Evolutionary conservation across 139 green algal species (phyloP).

Genomic region (Coccomyxa sp.): DNA sequence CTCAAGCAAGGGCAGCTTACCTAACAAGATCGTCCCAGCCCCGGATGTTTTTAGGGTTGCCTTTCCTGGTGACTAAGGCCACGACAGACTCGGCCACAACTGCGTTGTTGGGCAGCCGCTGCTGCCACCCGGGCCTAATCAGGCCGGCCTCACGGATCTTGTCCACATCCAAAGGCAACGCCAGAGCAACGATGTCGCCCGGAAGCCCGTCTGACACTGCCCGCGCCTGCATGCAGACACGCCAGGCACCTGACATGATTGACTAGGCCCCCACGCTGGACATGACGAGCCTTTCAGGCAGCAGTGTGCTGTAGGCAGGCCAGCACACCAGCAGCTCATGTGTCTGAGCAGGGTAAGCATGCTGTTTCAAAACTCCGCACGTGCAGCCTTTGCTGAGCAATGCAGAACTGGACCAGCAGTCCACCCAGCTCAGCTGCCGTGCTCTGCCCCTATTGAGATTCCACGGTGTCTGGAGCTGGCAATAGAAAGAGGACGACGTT

Average conservation of each 20-base stretch:
- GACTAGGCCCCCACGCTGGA: too few species aligned
- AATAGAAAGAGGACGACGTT: too few species aligned
- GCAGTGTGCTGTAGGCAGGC: too few species aligned
- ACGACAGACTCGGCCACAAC: slow-evolving; percentile 50
- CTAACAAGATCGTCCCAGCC: slow-evolving; percentile 72
- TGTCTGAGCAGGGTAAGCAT: neutral
- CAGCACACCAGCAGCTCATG: neutral
- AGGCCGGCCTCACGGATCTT: slow-evolving; percentile 70
- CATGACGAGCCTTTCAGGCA: too few species aligned
- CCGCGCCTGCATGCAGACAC: slow-evolving; percentile 51
- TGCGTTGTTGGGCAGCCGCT: slow-evolving; percentile 43
- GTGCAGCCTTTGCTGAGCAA: too few species aligned
- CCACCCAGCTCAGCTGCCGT: too few species aligned
- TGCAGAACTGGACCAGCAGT: too few species aligned
- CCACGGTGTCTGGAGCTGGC: too few species aligned
- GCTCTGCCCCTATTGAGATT: too few species aligned
- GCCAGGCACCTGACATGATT: too few species aligned
- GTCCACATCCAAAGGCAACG: slow-evolving; percentile 75
- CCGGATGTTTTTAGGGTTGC: slow-evolving; percentile 68
- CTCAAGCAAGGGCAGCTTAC: slow-evolving; percentile 9
- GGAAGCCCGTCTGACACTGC: slow-evolving; percentile 78
- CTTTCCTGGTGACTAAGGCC: slow-evolving; percentile 50
- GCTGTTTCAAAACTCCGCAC: too few species aligned
- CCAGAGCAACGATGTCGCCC: slow-evolving; percentile 44
- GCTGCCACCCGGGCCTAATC: slow-evolving; percentile 47